Base-by-base conservation (phyloP, 2,329 filamentous ascomycete genomes). In the Calycina herbarum region DNA sequence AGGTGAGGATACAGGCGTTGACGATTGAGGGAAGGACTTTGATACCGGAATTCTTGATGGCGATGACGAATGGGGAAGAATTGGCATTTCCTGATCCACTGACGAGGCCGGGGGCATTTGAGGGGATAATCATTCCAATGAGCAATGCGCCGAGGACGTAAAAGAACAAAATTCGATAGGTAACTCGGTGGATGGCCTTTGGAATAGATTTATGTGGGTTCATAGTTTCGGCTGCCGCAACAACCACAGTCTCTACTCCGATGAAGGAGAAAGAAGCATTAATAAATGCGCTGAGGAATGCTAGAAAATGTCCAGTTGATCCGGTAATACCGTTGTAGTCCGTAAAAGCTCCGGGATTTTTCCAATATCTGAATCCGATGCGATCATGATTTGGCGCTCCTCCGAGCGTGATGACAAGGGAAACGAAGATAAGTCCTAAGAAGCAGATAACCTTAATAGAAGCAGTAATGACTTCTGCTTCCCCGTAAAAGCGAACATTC, bases 101-200 rank as follows among this genome's bases (percentile, higher is more conserved):
- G 45, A 61, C 38, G 10, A 62, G 29, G 17, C 42, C 33, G 8
- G 20, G 11, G 17, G 24, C 89, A 29, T 59, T 51, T 2, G 48
- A 61, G 10, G 58, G 27, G 5, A 63, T 57, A 31, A 61, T 62
- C 54, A 93, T 89, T 8, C 90, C 90, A 4, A 93, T 87, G 24
- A 85, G 86, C 1, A 95, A 81, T 0, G 89, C 87, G 1, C 91
- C 91, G 2, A 90, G 82, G 48, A 92, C 84, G 78, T 93, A 94
- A 76, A 94, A 94, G 1, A 85, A 79, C 0, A 89, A 89, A 38
- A 94, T 80, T 38, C 92, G 88, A 77, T 91, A 93, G 76, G 94
- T 93, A 1, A 94, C 90, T 59, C 89, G 87, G 67, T 92, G 92
- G 77, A 87, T 93, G 1, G 91, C 91, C 51, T 85, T 86, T 0